Percentiles rank a stretch among this genome's conserved stretches.
Evolutionary conservation across 306 rosid species (phyloP).

Genomic region (Vachellia collinsii): DNA sequence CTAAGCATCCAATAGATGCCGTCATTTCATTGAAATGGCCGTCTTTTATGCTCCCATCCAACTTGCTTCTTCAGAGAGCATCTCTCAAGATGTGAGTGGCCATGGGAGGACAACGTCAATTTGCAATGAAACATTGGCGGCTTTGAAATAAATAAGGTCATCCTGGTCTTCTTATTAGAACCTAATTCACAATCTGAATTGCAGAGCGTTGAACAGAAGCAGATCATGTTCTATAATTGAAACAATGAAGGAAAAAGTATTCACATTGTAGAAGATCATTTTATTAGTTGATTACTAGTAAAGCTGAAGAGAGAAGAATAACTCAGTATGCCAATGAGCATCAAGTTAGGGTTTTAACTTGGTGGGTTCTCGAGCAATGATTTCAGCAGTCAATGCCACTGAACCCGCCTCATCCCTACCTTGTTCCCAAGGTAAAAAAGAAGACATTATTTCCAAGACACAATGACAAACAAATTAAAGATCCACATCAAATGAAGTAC

Average conservation of each 20-base stretch:
- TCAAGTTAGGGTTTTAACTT: not conserved
- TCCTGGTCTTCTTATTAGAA: not conserved
- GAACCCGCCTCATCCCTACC: not conserved
- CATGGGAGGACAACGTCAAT: not conserved
- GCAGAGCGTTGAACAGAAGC: not conserved
- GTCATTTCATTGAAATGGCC: constrained; percentile 31
- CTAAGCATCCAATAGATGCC: constrained; percentile 43
- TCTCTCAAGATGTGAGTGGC: not conserved
- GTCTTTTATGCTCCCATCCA: no score
- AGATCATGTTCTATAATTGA: not conserved
- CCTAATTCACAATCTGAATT: not conserved
- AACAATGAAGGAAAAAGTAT: not conserved
- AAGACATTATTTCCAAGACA: not conserved
- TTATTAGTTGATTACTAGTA: not conserved
- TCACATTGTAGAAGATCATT: not conserved
- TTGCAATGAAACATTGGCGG: not conserved
- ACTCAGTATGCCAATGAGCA: not conserved
- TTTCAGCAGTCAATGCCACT: not conserved
- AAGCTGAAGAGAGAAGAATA: not conserved
- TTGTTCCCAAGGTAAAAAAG: not conserved
- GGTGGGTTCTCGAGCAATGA: not conserved
- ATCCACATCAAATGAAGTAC: constrained; percentile 16
- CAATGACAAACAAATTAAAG: not conserved
- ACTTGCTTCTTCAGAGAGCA: no score
- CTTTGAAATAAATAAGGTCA: not conserved